Evolutionary conservation across 371 early-diverging fungal species (phyloP).

Genomic region (Mucor saturninus): DNA sequence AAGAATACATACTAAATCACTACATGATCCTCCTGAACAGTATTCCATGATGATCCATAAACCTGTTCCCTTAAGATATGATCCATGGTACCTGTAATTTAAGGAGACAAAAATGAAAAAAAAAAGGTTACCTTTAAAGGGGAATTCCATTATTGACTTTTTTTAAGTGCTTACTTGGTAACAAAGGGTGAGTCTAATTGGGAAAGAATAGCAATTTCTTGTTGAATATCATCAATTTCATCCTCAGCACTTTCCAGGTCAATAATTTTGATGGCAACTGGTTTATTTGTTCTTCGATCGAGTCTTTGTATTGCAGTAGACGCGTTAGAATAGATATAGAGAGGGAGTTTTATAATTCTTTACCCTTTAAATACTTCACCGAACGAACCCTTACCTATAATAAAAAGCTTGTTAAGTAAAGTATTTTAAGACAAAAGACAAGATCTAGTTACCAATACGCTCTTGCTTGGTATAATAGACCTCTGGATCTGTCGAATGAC

Average conservation of each 20-base stretch:
- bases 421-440: neutral
- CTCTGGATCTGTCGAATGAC: conserved; percentile 63
- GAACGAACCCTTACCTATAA: conserved; percentile 87
- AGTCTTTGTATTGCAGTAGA: conserved; percentile 48
- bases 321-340: conserved; percentile 4
- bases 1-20: conserved; percentile 69
- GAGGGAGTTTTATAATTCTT: conserved; percentile 22
- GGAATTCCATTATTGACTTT: neutral
- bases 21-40: conserved; percentile 89
- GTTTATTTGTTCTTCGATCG: conserved; percentile 75
- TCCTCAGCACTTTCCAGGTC: conserved; percentile 95
- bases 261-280: conserved; percentile 93
- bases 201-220: conserved; percentile 95
- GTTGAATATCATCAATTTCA: conserved; percentile 97
- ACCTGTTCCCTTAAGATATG: conserved; percentile 80
- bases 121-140: conserved; percentile 2
- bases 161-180: conserved; percentile 68
- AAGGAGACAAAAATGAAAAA: conserved; percentile 19
- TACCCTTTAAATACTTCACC: conserved; percentile 93
- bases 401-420: neutral
- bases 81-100: conserved; percentile 73
- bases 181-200: conserved; percentile 91
- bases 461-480: conserved; percentile 69
- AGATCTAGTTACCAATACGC: conserved; percentile 59
- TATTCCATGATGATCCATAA: conserved; percentile 97